Base-by-base conservation (phyloP, 2,329 filamentous ascomycete species). In the Lecanicillium sp. region DNA sequence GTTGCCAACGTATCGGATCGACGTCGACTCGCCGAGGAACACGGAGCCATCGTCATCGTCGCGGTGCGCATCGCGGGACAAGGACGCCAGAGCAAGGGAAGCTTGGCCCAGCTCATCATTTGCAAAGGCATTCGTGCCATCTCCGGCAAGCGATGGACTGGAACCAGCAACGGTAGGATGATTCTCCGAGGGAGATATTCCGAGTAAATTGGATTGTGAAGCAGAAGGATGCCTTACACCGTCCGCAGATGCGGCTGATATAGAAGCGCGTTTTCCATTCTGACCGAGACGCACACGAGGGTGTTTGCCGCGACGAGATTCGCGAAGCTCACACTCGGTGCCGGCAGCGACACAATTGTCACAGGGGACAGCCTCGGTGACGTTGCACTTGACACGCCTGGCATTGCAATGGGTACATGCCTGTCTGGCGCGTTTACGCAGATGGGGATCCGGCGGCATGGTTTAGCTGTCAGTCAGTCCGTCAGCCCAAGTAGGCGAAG, bases 21-120 rank as follows among this genome's bases (percentile, higher is more conserved):
- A 64, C 42, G 60, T 68, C 2, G 65, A 69, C 38, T 69, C 65
- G 37, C 65, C 65, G 2, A 68, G 52, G 35, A 67, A 70, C 6
- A 64, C 53, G 3, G 57, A 46, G 16, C 37, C 43, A 12, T 47
- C 47, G 17, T 43, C 38, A 25, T 14, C 29, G 14, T 29, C 25
- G 2, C 22, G 33, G 4, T 14, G 33, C 16, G 32, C 13, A 7
- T 29, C 37, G 16, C 33, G 33, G 16, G 37, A 28, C 9, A 43
- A 30, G 16, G 41, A 43, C 6, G 41, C 41, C 11, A 43, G 30
- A 9, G 37, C 37, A 2, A 37, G 9, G 25, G 41, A 43, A 9
- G 41, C 37, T 27, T 37, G 29, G 19, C 35, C 30, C 12, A 40
- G 33, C 4, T 43, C 41, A 20, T 43, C 41, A 17, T 42, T 42